phyloP scores from a whole-genome alignment of 768 basidiomycete genomes.

The Mycena polygramma region DNA sequence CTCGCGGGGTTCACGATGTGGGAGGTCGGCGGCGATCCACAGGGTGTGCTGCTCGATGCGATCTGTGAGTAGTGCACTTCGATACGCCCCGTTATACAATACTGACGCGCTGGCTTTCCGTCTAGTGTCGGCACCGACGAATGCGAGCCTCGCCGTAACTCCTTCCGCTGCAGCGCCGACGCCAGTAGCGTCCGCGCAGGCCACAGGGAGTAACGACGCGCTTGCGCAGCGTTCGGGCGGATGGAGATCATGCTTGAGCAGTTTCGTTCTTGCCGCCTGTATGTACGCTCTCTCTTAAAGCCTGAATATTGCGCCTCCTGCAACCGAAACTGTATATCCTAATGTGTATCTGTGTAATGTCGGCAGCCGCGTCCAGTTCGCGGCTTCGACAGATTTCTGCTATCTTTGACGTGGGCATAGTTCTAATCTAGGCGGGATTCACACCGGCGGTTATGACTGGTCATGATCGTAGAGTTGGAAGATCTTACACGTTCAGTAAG shows the following conservation, averaged over 20 bases:
- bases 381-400: neutral
- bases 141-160: conserved; percentile 28
- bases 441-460: too few relatives aligned
- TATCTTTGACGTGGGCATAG: neutral
- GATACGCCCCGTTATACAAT: neutral
- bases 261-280: neutral
- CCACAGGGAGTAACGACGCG: neutral
- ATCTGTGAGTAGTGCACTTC: conserved; percentile 21
- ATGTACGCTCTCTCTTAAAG: conserved; percentile 4
- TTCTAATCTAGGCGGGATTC: too few relatives aligned
- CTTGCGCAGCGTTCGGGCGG: neutral
- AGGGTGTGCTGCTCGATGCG: conserved; percentile 56
- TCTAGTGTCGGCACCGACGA: conserved; percentile 33
- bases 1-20: conserved; percentile 79
- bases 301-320: neutral
- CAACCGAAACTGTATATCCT: neutral
- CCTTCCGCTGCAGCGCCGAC: conserved; percentile 11
- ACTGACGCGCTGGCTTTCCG: conserved; percentile 1
- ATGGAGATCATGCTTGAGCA: neutral
- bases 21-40: conserved; percentile 77
- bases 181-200: neutral
- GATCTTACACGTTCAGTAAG: too few relatives aligned
- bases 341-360: neutral
- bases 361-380: conserved; percentile 3
- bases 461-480: too few relatives aligned